Base-by-base conservation (phyloP, 768 basidiomycete genomes). In the Tulasnella sp. region DNA sequence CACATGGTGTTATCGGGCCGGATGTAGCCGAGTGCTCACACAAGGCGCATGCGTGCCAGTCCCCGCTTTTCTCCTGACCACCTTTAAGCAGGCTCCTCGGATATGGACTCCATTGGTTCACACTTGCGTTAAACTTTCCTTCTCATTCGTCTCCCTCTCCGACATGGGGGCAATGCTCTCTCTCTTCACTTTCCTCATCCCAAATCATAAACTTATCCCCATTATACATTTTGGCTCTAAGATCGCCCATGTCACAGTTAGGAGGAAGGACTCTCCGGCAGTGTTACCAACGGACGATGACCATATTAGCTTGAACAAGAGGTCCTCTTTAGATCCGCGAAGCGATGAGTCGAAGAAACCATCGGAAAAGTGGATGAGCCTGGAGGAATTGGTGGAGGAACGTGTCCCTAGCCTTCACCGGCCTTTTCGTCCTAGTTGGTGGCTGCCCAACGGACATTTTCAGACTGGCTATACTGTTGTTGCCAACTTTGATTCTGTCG, bases 291-390 rank as follows among this genome's bases (percentile, higher is more conserved):
- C 56, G 9, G 30, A 34, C 30, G 25, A 27, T 30, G 44, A 59
- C 27, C 30, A 34, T 24, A 59, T 59, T 15, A 11, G 29, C 24
- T 11, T 59, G 5, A 59, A 59, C 56, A 29, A 59, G 30, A 34
- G n/a, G 41, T 10, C 30, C 4, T 2, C 4, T 7, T 12, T 22
- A 15, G 21, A 34, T 22, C 17, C 19, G 4, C 19, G 15, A 27
- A 19, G 2, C 15, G 87, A 71, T 90, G 87, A 48, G 89, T 89
- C 17, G 88, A 85, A 30, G 80, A 89, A 63, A 97, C 92, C 9
- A 83, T 92, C 63, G 94, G 97, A 72, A 75, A n/a, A n/a, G n/a
- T n/a, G 30, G 25, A 57, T 64, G 49, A 34, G 59, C 38, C 45
- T 66, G 30, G 50, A 56, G 48, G 30, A 44, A 19, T 65, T 55